A percentile compares a stretch with the other conserved stretches of the same genome.
phyloP scores from a whole-genome alignment of 768 basidiomycete genomes.

The Suillus brevipes region DNA sequence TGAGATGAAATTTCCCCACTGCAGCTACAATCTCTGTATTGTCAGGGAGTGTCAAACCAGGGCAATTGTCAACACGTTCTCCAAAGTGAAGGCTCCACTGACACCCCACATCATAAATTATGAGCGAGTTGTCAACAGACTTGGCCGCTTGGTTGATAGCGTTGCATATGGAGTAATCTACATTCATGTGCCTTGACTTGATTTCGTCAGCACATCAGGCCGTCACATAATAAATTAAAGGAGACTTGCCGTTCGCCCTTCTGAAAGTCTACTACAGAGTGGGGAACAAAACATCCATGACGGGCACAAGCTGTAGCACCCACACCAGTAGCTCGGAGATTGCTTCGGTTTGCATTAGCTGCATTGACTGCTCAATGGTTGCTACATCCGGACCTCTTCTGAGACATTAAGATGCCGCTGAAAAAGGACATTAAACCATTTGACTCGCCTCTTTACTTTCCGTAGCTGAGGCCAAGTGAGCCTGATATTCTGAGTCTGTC shows the following conservation, averaged over 20 bases:
- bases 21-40: constrained; percentile 21
- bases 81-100: constrained; percentile 25
- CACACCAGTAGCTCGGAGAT: constrained; percentile 28
- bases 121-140: neutral
- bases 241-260: constrained; percentile 26
- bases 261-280: constrained; percentile 33
- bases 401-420: neutral
- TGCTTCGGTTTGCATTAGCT: constrained; percentile 11
- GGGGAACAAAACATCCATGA: constrained; percentile 33
- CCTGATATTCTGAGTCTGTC: constrained; percentile 14
- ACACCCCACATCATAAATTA: constrained; percentile 35
- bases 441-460: constrained; percentile 12
- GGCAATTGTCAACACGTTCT: constrained; percentile 1
- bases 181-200: constrained; percentile 25
- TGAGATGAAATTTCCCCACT: constrained; percentile 25
- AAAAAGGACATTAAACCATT: neutral
- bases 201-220: neutral
- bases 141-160: constrained; percentile 13
- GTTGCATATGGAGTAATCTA: constrained; percentile 28
- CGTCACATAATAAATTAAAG: neutral
- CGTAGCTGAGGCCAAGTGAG: constrained; percentile 17
- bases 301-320: constrained; percentile 30
- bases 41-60: too few species aligned
- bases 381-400: constrained; percentile 8
- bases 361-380: constrained; percentile 16